Evolutionary conservation across 345 rosid genomes (phyloP).

Genomic region (Pistacia atlantica): DNA sequence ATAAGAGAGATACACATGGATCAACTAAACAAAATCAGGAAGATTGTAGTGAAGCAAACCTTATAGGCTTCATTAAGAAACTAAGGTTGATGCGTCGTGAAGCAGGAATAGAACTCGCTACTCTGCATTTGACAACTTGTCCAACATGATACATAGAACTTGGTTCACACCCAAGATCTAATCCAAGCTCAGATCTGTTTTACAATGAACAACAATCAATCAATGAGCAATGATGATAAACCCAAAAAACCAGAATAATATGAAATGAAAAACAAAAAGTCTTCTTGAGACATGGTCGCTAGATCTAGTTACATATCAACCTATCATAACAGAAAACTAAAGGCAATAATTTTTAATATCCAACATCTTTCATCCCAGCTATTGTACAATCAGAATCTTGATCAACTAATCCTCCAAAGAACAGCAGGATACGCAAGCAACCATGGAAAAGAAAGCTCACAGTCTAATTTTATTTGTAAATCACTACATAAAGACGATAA

Average conservation of each 20-base stretch:
- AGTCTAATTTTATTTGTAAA: too few species aligned
- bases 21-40: neutral
- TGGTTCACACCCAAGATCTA: constrained; percentile 76
- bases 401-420: too few species aligned
- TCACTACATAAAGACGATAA: too few species aligned
- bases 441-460: too few species aligned
- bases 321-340: neutral
- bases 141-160: constrained; percentile 75
- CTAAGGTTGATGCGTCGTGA: constrained; percentile 84
- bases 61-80: constrained; percentile 69
- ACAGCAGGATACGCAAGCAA: too few species aligned
- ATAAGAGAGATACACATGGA: constrained; percentile 5
- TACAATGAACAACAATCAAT: constrained; percentile 28
- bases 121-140: constrained; percentile 96
- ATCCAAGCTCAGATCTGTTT: constrained; percentile 87
- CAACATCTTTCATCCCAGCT: too few species aligned
- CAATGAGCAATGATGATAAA: constrained; percentile 22
- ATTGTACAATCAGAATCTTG: too few species aligned
- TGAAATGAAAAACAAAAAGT: constrained; percentile 1
- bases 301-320: neutral
- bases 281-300: neutral
- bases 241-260: neutral
- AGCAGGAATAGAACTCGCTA: constrained; percentile 61
- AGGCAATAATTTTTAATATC: too few species aligned
- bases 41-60: constrained; percentile 45